Base-by-base conservation (phyloP, 768 basidiomycete species). In the Trichaptum fuscoviolaceum region DNA sequence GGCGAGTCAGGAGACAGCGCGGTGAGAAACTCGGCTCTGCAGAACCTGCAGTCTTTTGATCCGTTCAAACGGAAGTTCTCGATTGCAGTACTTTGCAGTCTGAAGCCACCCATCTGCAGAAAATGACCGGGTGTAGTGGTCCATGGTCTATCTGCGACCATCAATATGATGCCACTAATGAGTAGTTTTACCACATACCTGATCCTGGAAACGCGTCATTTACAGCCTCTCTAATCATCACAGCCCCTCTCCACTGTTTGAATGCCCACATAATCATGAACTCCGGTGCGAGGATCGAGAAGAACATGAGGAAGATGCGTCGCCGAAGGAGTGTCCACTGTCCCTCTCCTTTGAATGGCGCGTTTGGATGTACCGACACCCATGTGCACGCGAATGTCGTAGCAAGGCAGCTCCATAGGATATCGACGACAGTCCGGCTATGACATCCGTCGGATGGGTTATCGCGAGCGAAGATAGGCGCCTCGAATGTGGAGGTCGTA, bases 141-240 rank as follows among this genome's bases (percentile, higher is more conserved):
- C 65, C 69, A 62, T 42, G 20, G 20, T 20, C 3, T n/a, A n/a
- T n/a, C n/a, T n/a, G n/a, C n/a, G n/a, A n/a, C n/a, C n/a, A n/a
- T n/a, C n/a, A n/a, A n/a, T n/a, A n/a, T n/a, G n/a, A n/a, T n/a
- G n/a, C n/a, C n/a, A n/a, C n/a, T n/a, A n/a, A n/a, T n/a, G n/a
- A n/a, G n/a, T n/a, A n/a, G n/a, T n/a, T n/a, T n/a, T n/a, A n/a
- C n/a, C n/a, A n/a, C n/a, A n/a, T n/a, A n/a, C n/a, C n/a, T n/a
- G n/a, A n/a, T n/a, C n/a, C n/a, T n/a, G n/a, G n/a, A n/a, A 52
- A 6, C 5, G 42, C 12, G 2, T 52, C 10, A 12, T 52, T 52
- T 52, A 52, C 10, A 92, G 71, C 91, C 90, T 25, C 79, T 83
- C 42, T 52, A 12, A 52, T 52, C 42, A 52, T 52, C 42, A 4